Conservation (phyloP, 345 rosid genomes). For the Melaleuca alternifolia region DNA sequence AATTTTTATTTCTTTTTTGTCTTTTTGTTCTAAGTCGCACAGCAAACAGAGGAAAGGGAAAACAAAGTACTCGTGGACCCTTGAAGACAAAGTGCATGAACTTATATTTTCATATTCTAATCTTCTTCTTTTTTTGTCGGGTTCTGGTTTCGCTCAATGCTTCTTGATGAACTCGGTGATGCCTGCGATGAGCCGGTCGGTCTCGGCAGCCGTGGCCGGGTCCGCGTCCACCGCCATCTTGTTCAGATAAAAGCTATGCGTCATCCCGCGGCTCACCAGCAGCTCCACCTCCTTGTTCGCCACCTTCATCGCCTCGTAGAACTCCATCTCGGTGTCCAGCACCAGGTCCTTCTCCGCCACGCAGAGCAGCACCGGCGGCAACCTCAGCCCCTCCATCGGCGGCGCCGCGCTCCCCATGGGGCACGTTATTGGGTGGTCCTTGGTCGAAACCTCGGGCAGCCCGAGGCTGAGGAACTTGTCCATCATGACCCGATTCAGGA, state of each 20-base stretch:
- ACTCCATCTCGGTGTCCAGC: slow-evolving; percentile 47
- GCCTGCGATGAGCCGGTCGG: slow-evolving; percentile 22
- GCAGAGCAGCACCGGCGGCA: slow-evolving; percentile 41
- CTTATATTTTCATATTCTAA: not conserved
- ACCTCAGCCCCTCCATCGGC: slow-evolving; percentile 17
- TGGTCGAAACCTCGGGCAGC: slow-evolving; percentile 31
- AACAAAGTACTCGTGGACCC: no score
- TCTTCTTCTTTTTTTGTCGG: not conserved
- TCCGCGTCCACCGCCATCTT: slow-evolving; percentile 40
- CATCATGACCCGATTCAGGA: slow-evolving; percentile 45
- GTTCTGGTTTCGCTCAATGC: not conserved
- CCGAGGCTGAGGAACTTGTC: slow-evolving; percentile 42
- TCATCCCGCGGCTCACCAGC: slow-evolving; percentile 33
- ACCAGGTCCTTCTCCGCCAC: slow-evolving; percentile 46
- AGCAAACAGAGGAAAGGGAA: not conserved
- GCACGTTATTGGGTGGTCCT: slow-evolving; percentile 47
- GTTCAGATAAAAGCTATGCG: slow-evolving; percentile 52
- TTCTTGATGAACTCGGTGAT: slow-evolving; percentile 23
- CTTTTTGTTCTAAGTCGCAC: not conserved
- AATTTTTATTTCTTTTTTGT: not conserved
- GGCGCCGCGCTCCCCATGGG: slow-evolving; percentile 48
- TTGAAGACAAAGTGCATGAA: not conserved
- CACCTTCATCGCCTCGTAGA: slow-evolving; percentile 38
- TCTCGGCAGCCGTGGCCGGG: slow-evolving; percentile 20
- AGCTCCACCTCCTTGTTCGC: slow-evolving; percentile 36